Base-by-base conservation (phyloP, 306 rosid genomes). In the Ormosia emarginata region DNA sequence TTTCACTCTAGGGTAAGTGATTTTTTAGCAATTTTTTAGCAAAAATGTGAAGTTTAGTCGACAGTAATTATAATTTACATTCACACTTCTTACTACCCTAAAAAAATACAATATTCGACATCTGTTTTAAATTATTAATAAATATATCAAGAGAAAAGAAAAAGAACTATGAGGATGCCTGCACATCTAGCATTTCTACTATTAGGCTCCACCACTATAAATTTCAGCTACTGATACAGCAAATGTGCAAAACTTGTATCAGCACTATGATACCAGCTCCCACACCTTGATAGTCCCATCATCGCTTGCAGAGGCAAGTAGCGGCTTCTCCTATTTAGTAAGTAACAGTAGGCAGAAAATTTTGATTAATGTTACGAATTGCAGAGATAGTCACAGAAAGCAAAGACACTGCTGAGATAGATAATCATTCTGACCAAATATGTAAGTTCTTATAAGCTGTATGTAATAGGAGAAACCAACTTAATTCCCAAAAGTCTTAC, bases 281-380 rank as follows among this genome's bases (percentile, higher is more conserved):
- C 99, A 91, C 82, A 92, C 84, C 88, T 89, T 93, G 83, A 96
- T 80, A 3, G 92, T 87, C 71, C 97, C 99, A 39, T 92, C 99
- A 78, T 93, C 99, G 15, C 97, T 89, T 9, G 94, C 92, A 53
- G 97, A 92, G 79, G 97, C 99, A 69, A 96, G 90, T 11, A 90
- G 79, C 74, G 82, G 90, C 79, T 90, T 84, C 83, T 93, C 97
- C 99, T 96, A 33, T 71, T 63, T 64, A 79, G 70, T 18, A 66
- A 65, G 80, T 43, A 18, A 73, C 67, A 77, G 8, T 4, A 73
- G 47, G 67, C 66, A 67, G 1, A 67, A 32, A 50, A 17, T 6
- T 55, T 65, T 13, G 40, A 63, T 71, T 32, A 37, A 39, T 56
- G 75, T 30, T 4, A 75, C 14, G 49, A 67, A 44, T 68, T 18